Conservation (phyloP, 768 basidiomycete species). For the Neoboletus subvelutipes region DNA sequence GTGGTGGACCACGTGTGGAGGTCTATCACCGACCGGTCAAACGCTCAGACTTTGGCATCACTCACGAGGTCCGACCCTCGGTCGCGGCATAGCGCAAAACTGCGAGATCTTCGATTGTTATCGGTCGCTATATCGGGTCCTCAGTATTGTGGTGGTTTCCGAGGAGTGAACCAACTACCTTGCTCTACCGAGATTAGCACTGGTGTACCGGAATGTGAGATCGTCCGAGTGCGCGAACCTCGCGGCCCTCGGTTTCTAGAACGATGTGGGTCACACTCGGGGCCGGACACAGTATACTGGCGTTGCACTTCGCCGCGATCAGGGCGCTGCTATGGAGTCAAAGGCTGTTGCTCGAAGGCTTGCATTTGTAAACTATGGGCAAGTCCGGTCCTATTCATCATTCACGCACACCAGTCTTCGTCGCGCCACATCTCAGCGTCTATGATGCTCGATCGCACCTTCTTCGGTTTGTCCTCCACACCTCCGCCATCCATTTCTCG, state of each 20-base stretch:
- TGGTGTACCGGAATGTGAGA: slow-evolving; percentile 47
- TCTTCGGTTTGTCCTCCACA: slow-evolving; percentile 18
- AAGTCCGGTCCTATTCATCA: slow-evolving; percentile 34
- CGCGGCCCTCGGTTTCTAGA: slow-evolving; percentile 41
- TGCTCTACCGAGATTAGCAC: slow-evolving; percentile 35
- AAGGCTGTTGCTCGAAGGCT: slow-evolving; percentile 9
- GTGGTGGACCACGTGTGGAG: slow-evolving; percentile 23
- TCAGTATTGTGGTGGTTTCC: slow-evolving; percentile 10
- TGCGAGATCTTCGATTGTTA: slow-evolving; percentile 42
- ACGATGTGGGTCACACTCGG: slow-evolving; percentile 37
- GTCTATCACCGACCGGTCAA: slow-evolving; percentile 23
- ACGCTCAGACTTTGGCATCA: slow-evolving; percentile 53
- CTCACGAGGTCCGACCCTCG: slow-evolving; percentile 54
- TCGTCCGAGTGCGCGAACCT: slow-evolving; percentile 38
- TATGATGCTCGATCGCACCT: slow-evolving; percentile 13
- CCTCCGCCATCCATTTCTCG: slow-evolving; percentile 22
- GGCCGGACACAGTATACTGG: slow-evolving; percentile 32
- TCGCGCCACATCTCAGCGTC: slow-evolving; percentile 38
- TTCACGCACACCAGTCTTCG: slow-evolving; percentile 26
- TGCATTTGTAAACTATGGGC: slow-evolving; percentile 3
- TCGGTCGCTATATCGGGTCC: slow-evolving; percentile 51
- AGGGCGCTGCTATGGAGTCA: slow-evolving; percentile 2
- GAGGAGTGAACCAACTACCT: slow-evolving; percentile 34
- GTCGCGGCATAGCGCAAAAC: slow-evolving; percentile 40
- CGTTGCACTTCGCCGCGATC: slow-evolving; percentile 21